Evolutionary conservation across 208 protist species (phyloP).

Genomic region (Leishmania major): DNA sequence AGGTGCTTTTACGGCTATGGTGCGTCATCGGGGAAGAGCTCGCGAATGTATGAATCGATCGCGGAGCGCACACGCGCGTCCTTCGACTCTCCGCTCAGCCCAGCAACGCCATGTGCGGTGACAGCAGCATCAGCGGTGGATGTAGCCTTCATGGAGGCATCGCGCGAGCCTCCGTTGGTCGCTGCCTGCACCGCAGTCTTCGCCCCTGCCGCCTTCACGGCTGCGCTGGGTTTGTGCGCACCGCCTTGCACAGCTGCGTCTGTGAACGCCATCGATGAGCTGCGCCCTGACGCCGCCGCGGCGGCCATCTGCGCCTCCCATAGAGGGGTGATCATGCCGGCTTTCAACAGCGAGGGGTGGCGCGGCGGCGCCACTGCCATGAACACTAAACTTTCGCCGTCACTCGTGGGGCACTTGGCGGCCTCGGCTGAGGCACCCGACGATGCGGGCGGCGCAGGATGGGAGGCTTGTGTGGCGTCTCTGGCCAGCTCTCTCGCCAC

Average conservation of each 20-base stretch:
- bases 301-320: slow-evolving; percentile 1
- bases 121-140: not conserved
- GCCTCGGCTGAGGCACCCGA: not conserved
- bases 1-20: not conserved
- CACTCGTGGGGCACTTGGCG: not conserved
- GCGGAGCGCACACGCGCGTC: slow-evolving; percentile 7
- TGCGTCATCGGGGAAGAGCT: slow-evolving; percentile 20
- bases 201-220: not conserved
- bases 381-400: not conserved
- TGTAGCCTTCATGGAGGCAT: not conserved
- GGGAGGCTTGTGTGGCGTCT: not conserved
- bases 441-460: not conserved
- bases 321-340: slow-evolving; percentile 1
- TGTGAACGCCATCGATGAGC: not conserved
- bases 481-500: not conserved
- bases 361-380: slow-evolving; percentile 18
- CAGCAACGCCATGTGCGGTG: not conserved
- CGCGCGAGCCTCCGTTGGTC: not conserved
- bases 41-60: slow-evolving; percentile 22
- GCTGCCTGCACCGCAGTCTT: not conserved
- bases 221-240: not conserved
- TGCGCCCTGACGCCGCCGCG: not conserved
- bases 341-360: not conserved
- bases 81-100: not conserved
- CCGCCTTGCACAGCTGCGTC: not conserved